Evolutionary conservation across 495 filamentous ascomycete genomes (phyloP).

Genomic region (Neurospora sp.): DNA sequence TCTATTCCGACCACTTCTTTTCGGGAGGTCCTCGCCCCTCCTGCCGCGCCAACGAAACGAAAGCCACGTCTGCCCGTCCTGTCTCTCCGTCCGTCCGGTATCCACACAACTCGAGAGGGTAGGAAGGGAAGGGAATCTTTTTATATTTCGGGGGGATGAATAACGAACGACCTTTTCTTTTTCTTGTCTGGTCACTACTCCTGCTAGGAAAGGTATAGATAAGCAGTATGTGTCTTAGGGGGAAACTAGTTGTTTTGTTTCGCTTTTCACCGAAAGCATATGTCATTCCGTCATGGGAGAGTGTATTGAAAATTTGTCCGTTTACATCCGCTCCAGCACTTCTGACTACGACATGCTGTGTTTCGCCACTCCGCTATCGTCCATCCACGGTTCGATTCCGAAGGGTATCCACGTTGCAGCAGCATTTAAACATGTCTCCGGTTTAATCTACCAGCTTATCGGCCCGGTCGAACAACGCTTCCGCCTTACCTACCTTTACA

Average conservation of each 20-base stretch:
- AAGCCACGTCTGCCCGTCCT: not conserved
- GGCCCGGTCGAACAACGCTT: not conserved
- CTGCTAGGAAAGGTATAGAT: conserved; percentile 22
- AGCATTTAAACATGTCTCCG: not conserved
- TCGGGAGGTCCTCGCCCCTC: not conserved
- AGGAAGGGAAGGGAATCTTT: conserved; percentile 6
- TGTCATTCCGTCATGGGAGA: not conserved
- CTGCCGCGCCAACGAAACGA: not conserved
- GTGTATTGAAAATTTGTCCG: not conserved
- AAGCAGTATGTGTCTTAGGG: conserved; percentile 8
- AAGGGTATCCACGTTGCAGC: not conserved
- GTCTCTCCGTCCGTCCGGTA: not conserved
- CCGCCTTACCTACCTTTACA: not conserved
- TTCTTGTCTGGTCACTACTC: conserved; percentile 15
- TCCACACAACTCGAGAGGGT: not conserved
- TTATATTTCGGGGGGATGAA: conserved; percentile 18
- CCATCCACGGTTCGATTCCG: not conserved
- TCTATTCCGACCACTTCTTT: conserved; percentile 14
- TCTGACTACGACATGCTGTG: not conserved
- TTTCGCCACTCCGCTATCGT: not conserved
- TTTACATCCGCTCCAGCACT: not conserved
- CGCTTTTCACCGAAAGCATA: conserved; percentile 3
- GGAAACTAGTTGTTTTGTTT: conserved; percentile 11
- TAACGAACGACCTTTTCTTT: conserved; percentile 17
- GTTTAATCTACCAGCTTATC: not conserved